Percentiles rank a stretch among this genome's conserved stretches.
Conservation (phyloP, 176 grass and related monocot species). For the Aechmea fasciata region DNA sequence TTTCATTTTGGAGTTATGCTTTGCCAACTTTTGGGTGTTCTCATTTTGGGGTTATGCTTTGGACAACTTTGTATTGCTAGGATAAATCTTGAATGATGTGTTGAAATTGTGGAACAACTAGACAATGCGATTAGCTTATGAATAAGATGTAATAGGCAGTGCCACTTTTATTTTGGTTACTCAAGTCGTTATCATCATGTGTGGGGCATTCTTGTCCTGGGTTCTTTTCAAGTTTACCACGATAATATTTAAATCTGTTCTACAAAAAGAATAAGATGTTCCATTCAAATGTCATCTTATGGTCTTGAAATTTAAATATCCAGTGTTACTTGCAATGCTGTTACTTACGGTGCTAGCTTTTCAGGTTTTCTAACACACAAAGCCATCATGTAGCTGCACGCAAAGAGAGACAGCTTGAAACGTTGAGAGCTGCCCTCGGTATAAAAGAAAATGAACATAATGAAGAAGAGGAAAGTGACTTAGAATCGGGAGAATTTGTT, state of each 20-base stretch:
- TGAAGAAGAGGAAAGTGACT: slow-evolving; percentile 54
- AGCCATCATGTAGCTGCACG: slow-evolving; percentile 77
- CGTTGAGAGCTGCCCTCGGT: slow-evolving; percentile 56
- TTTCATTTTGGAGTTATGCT: too few species aligned
- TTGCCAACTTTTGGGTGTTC: too few species aligned
- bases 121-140: too few species aligned
- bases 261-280: not conserved
- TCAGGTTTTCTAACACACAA: slow-evolving; percentile 66
- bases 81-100: too few species aligned
- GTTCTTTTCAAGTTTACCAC: not conserved
- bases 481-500: slow-evolving; percentile 87
- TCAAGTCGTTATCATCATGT: not conserved
- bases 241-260: not conserved
- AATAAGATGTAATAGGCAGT: not conserved
- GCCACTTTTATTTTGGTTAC: not conserved
- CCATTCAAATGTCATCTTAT: not conserved
- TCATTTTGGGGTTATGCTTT: too few species aligned
- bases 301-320: not conserved
- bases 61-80: too few species aligned
- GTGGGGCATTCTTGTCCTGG: not conserved
- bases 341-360: slow-evolving; percentile 5
- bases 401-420: slow-evolving; percentile 91
- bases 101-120: too few species aligned
- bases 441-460: slow-evolving; percentile 35
- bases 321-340: not conserved